Evolutionary conservation across 1,284 basidiomycete species (phyloP), one percentile per base, ranked within the genome.

Genomic region (Phenoliferia sp.): DNA sequence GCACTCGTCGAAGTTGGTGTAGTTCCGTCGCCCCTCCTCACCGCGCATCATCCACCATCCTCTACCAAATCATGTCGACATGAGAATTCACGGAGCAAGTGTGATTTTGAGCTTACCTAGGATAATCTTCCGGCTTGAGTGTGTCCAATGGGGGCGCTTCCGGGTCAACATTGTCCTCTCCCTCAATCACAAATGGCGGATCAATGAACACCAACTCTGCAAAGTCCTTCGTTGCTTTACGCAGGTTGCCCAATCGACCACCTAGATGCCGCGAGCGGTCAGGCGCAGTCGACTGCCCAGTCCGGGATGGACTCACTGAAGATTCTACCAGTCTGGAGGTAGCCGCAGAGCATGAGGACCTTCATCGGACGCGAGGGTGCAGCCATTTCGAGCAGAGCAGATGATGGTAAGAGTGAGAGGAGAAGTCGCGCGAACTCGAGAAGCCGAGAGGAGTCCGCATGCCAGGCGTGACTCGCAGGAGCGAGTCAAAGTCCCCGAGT

Each of bases 1-100:
- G 48, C 48, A 52, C 48, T 52, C 48, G 48, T 52, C 48, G 48
- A 52, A 52, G 48, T 52, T 52, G 48, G 48, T 52, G 48, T 52
- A 52, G 48, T 19, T 5, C 19, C 17, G 5, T 19, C 48, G 6
- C 7, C 48, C 48, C 6, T 19, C 48, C 48, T 52, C 48, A 5
- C 48, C 48, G 22, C 48, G 6, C 48, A 52, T 52, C 48, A 52
- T 52, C 48, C 48, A 52, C 48, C 48, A 52, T 26, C 48, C 48
- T 52, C 48, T 52, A n/a, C n/a, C n/a, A n/a, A n/a, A n/a, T n/a
- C n/a, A n/a, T n/a, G n/a, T n/a, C n/a, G n/a, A n/a, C n/a, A n/a
- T n/a, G n/a, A n/a, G n/a, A n/a, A n/a, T n/a, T n/a, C n/a, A n/a
- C n/a, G n/a, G n/a, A n/a, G n/a, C n/a, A n/a, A n/a, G n/a, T n/a